Evolutionary conservation across 495 filamentous ascomycete species (phyloP), one percentile per base, ranked within the genome.

Genomic region (Ascodesmis nigricans): DNA sequence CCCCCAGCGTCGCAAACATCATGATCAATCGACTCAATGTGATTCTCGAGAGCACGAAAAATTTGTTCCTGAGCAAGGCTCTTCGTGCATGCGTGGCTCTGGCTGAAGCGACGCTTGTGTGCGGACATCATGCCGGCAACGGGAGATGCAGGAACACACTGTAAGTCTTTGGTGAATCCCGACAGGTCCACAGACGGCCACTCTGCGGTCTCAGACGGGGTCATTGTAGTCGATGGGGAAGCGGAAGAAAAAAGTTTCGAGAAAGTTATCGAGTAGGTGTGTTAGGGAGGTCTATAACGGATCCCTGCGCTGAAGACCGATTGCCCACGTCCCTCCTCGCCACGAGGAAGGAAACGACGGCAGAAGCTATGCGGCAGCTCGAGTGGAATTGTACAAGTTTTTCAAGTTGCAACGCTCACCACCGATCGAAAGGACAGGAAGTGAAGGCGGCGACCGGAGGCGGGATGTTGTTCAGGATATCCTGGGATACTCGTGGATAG

Each of bases 1-100:
- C 79, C 83, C 37, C 90, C 90, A 20, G 78, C 65, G 32, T 73
- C 77, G 56, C 90, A 95, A 38, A 56, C 59, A 45, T 93, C 78
- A 38, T 74, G 69, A 63, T 97, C 69, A 44, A 95, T 73, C 42
- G 57, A 66, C 39, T 77, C 66, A 33, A 91, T 73, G 38, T 77
- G 80, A 43, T 71, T 67, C 60, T 75, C 78, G 49, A 93, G 60
- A 46, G 81, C 71, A 44, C 79, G 63, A 43, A 74, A 65, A 50
- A 93, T 75, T 59, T 91, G 44, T 21, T 58, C 53, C 18, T 52
- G 44, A 3, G 48, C 40, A 15, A 35, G 3, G 5, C 23, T 16
- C 18, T 33, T 44, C 16, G 45, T 52, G 17, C 24, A 33, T 9
- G 30, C 19, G 19, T 35, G 44, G 20, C 20, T 35, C 24, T 47